Base-by-base conservation (phyloP, 352 stramenopile species). In the Phytophthora gonapodyides region DNA sequence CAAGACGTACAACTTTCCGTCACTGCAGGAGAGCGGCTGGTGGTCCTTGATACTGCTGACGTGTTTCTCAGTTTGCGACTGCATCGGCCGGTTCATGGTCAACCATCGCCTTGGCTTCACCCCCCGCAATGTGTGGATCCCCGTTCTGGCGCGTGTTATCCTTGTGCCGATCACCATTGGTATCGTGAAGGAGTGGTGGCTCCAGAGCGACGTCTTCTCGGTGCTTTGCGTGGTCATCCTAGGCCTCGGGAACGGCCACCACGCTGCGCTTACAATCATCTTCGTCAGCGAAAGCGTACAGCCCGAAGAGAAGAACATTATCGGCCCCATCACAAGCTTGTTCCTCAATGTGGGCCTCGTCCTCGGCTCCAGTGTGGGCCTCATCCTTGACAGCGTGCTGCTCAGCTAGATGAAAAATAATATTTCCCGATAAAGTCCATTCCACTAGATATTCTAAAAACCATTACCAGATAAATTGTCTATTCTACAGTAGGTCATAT, bases 311-410 rank as follows among this genome's bases (percentile, higher is more conserved):
- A 76, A 88, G 56, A 64, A 74, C 12, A 50, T 92, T 5, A 84
- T 81, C 5, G 82, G 84, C 6, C 75, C 76, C 17, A 88, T 92
- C 58, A 94, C 84, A 35, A 89, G 84, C 57, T 94, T 94, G 61
- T 92, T 91, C 63, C 61, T 94, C 9, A 94, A 91, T 64, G 69
- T 90, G 16, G 84, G 84, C 0, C 77, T 94, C 38, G 84, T 94
- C 13, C 50, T 94, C 5, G 84, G 84, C 37, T 82, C 84, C 21
- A 84, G 77, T 0, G 64, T 76, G 8, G 80, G 81, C 0, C 60
- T 94, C n/a, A 12, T 88, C 33, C 60, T 94, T n/a, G 69, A 89
- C 37, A 72, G 66, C 13, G 57, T 82, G 36, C 67, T 92, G 2
- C 49, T 87, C 30, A 71, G 60, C n/a, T 69, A 75, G 34, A 15